Evolutionary conservation across 2,329 filamentous ascomycete species (phyloP).

Genomic region (Talaromyces amestolkiae): DNA sequence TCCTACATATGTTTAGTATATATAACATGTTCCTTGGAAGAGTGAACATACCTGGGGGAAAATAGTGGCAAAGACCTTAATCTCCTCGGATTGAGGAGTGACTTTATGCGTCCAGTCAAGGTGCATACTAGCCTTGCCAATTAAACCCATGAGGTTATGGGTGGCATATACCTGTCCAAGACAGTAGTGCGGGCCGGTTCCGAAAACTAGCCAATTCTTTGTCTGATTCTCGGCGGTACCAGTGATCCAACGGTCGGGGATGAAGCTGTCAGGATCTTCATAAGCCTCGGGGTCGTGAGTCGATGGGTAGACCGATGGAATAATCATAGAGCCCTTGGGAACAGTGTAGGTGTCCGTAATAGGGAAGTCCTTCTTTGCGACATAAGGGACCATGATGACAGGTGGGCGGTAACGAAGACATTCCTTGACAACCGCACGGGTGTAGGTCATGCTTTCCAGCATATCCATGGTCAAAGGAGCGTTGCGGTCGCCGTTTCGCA

Average conservation of each 20-base stretch:
- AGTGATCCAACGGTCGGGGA: conserved; percentile 86
- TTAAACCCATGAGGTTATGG: conserved; percentile 81
- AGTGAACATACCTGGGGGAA: conserved; percentile 77
- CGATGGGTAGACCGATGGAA: conserved; percentile 85
- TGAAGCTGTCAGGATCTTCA: conserved; percentile 80
- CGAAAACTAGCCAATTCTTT: conserved; percentile 97
- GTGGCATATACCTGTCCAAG: conserved; percentile 89
- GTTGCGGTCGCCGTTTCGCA: conserved; percentile 71
- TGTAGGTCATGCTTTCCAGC: conserved; percentile 85
- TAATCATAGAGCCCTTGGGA: conserved; percentile 91
- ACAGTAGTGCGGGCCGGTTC: conserved; percentile 94
- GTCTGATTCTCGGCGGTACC: conserved; percentile 85
- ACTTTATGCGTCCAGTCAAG: conserved; percentile 88
- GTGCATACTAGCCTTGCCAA: conserved; percentile 83
- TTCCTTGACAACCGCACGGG: conserved; percentile 86
- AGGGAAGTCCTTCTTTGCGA: conserved; percentile 92
- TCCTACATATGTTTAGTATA: conserved; percentile 56
- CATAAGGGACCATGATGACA: conserved; percentile 94
- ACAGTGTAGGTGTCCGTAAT: conserved; percentile 86
- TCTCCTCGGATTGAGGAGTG: conserved; percentile 82
- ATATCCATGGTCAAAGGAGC: conserved; percentile 75
- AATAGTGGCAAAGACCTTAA: conserved; percentile 97
- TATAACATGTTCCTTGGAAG: neutral
- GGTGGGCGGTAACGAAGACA: conserved; percentile 91
- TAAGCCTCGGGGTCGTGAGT: conserved; percentile 93